Conservation (phyloP, 1,284 basidiomycete species). For the Schizophyllum commune region DNA sequence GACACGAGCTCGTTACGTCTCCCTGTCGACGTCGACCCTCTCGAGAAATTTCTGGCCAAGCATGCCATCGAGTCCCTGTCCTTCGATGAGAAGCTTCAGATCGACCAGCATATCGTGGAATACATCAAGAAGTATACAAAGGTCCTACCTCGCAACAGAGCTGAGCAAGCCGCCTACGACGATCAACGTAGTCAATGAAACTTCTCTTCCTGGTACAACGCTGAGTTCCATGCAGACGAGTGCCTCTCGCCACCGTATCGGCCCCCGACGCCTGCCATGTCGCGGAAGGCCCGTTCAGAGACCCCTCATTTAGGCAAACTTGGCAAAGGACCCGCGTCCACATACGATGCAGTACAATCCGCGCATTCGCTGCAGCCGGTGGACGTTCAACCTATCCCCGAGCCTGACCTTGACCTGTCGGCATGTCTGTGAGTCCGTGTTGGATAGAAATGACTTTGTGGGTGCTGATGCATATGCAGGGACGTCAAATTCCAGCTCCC, state of each 20-base stretch:
- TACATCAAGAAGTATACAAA: slow-evolving; percentile 31
- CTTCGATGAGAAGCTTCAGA: slow-evolving; percentile 38
- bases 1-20: slow-evolving; percentile 20
- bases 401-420: slow-evolving; percentile 1
- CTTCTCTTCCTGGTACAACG: neutral
- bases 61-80: slow-evolving; percentile 25
- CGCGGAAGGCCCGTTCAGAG: neutral
- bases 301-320: neutral
- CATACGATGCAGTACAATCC: neutral
- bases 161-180: slow-evolving; percentile 7
- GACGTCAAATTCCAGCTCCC: neutral
- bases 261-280: neutral
- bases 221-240: neutral
- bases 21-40: slow-evolving; percentile 41
- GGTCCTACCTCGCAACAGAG: slow-evolving; percentile 20
- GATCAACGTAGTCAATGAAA: slow-evolving; percentile 24
- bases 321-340: neutral
- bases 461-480: neutral
- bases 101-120: slow-evolving; percentile 26
- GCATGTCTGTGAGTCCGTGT: neutral
- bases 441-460: neutral
- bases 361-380: neutral
- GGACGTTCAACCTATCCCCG: neutral
- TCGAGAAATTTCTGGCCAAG: slow-evolving; percentile 29
- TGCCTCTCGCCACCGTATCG: neutral